phyloP scores from a whole-genome alignment of 495 filamentous ascomycete genomes.

The Schizothecium vesticola region DNA sequence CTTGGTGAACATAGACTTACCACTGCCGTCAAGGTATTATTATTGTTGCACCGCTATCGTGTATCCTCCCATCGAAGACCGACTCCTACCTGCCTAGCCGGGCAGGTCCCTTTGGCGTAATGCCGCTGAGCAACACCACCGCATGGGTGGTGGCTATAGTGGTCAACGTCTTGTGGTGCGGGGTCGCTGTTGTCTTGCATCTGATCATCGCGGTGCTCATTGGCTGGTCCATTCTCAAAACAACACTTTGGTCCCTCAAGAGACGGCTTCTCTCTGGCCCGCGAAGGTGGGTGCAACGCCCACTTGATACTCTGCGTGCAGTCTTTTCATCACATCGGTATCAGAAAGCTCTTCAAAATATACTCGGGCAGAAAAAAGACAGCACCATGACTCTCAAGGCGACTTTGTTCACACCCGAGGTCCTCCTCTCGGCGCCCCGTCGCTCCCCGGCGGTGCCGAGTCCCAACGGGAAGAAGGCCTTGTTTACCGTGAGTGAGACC shows the following conservation, averaged over 20 bases:
- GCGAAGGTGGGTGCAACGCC: background rate
- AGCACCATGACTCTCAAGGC: conserved; percentile 57
- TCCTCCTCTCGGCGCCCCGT: conserved; percentile 79
- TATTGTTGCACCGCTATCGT: background rate
- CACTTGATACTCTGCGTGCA: background rate
- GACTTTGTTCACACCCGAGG: conserved; percentile 71
- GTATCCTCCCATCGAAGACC: background rate
- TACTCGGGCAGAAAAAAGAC: background rate
- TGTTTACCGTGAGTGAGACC: conserved; percentile 53
- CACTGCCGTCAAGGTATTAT: too few species aligned
- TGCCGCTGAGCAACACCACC: background rate
- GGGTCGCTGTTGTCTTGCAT: background rate
- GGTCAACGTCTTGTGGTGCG: background rate
- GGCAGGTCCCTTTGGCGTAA: background rate
- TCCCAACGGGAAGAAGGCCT: conserved; percentile 57
- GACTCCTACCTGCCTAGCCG: background rate
- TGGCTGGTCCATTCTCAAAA: background rate
- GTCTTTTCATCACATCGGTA: background rate
- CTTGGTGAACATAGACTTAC: background rate
- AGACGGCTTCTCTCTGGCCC: background rate
- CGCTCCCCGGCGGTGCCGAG: conserved; percentile 75
- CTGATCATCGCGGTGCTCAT: background rate
- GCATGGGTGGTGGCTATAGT: background rate
- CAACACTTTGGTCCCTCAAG: background rate
- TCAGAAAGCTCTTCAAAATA: background rate